Percentiles rank a stretch among this genome's conserved stretches.
phyloP scores from a whole-genome alignment of 495 filamentous ascomycete species.

The Penicillium pulvis region DNA sequence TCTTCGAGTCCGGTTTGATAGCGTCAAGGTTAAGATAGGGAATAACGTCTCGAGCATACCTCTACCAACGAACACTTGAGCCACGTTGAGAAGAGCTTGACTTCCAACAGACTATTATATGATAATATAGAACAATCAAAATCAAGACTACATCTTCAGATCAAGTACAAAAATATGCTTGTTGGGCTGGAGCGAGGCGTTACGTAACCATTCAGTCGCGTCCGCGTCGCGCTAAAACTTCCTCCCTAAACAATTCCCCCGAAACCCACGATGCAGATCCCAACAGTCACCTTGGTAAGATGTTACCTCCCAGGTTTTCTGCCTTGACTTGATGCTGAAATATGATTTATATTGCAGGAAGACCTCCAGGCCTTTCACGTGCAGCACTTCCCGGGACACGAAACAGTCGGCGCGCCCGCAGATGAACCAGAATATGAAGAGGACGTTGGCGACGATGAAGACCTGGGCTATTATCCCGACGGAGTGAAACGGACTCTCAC shows the following conservation, averaged over 20 bases:
- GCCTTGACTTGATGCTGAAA: not conserved
- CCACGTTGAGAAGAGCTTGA: not conserved
- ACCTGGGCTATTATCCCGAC: constrained; percentile 84
- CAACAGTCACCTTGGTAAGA: constrained; percentile 56
- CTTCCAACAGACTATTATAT: not conserved
- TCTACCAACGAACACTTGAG: constrained; percentile 27
- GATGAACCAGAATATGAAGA: constrained; percentile 32
- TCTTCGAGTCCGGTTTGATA: constrained; percentile 35
- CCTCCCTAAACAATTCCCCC: not conserved
- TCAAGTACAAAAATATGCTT: not conserved
- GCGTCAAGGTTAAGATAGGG: constrained; percentile 75
- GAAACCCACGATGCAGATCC: constrained; percentile 28
- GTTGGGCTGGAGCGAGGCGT: not conserved
- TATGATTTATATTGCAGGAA: constrained; percentile 47
- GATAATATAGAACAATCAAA: not conserved
- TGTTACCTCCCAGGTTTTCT: not conserved
- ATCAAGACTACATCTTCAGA: not conserved
- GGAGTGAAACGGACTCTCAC: constrained; percentile 90
- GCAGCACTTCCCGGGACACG: constrained; percentile 56
- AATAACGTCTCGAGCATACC: constrained; percentile 64
- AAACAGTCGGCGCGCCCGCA: constrained; percentile 22
- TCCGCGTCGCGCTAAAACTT: constrained; percentile 14
- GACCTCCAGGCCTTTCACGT: constrained; percentile 73
- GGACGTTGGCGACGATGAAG: constrained; percentile 62
- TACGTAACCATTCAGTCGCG: not conserved